Evolutionary conservation across 495 filamentous ascomycete species (phyloP), one percentile per base, ranked within the genome.

Genomic region (Beverwykella pulmonaria): DNA sequence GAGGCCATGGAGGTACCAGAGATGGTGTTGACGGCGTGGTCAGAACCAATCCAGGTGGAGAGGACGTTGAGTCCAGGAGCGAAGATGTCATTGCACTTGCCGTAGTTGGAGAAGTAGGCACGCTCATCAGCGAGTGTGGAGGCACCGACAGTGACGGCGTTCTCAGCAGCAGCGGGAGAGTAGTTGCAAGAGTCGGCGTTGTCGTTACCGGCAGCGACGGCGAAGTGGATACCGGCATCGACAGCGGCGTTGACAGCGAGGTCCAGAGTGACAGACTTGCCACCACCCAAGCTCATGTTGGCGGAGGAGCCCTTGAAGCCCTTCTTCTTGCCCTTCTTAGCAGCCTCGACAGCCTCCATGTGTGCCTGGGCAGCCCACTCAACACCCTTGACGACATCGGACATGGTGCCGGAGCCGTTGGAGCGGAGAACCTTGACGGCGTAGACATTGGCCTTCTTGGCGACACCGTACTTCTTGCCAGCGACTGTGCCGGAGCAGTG

Each of bases 71-170:
- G 83, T 72, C 95, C 95, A 56, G 95, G 95, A 60, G 92, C 95
- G 76, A 99, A 99, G 83, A 99, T 97, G 78, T 98, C 92, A 75
- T 93, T 96, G 85, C 95, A 99, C 85, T 92, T 93, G 77, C 95
- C 95, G 80, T 88, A 98, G 88, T 99, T 99, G 86, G 95, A 98
- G 88, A 99, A 99, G 86, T 98, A 99, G 68, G 95, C 95, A 79
- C 95, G 93, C 84, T 92, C 91, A 78, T 99, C 95, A 70, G 84
- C 84, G 32, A 99, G 84, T 63, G 90, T 96, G 20, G 92, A 96
- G 66, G 95, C 95, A 76, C 93, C 95, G 63, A 99, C 95, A 53
- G 95, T 99, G 73, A 99, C 88, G 59, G 95, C 93, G 76, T 93
- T 92, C 71, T 87, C 86, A 67, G 95, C 91, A 55, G 93, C 89